Conservation (phyloP, 345 rosid species). For the Acer yangbiense region DNA sequence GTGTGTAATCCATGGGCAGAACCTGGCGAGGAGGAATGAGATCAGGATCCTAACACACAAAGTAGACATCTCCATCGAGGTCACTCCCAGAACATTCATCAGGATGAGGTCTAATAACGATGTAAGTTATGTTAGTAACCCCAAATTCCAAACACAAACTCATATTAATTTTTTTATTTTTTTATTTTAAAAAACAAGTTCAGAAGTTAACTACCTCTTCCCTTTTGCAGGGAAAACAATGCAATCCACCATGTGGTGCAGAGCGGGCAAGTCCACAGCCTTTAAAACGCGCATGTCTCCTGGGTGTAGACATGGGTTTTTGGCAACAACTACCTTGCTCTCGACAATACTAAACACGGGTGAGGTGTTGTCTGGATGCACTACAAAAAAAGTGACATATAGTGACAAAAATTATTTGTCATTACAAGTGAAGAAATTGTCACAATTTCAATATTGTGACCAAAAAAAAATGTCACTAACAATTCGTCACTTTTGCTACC, state of each 20-base stretch:
- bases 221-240: constrained; percentile 62
- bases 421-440: no score
- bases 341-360: constrained; percentile 1
- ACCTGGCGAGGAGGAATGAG: constrained; percentile 33
- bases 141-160: background rate
- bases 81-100: constrained; percentile 58
- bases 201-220: constrained; percentile 29
- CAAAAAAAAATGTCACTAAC: no score
- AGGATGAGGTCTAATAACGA: constrained; percentile 40
- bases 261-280: constrained; percentile 42
- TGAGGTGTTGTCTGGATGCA: background rate
- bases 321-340: constrained; percentile 42
- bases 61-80: constrained; percentile 49
- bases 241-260: constrained; percentile 54
- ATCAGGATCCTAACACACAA: constrained; percentile 47
- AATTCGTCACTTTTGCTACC: no score
- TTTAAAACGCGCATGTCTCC: constrained; percentile 48
- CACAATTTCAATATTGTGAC: no score
- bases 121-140: constrained; percentile 7
- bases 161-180: no score
- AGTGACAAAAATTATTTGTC: no score
- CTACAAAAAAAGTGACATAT: no score
- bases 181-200: no score
- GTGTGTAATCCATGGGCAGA: constrained; percentile 44
- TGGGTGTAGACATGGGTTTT: constrained; percentile 55